Conservation (phyloP, 768 basidiomycete species). For the Brasilioporus rufonigricans region DNA sequence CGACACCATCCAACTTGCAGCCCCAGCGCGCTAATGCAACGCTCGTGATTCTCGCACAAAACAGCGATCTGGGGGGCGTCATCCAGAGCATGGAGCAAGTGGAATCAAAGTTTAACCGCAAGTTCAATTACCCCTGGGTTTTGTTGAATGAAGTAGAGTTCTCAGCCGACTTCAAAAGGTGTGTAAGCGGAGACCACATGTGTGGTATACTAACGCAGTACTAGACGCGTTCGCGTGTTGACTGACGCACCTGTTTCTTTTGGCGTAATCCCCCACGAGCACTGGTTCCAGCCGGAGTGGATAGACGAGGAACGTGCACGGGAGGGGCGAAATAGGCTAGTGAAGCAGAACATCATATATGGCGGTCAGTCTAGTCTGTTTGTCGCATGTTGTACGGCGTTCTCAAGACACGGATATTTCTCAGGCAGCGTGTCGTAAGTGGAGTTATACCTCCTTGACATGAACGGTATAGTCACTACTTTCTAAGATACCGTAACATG, state of each 20-base stretch:
- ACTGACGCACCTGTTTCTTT: constrained; percentile 47
- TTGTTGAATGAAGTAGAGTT: constrained; percentile 64
- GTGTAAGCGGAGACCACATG: background rate
- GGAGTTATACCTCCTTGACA: background rate
- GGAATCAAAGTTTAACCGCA: constrained; percentile 58
- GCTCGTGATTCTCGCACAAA: constrained; percentile 53
- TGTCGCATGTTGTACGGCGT: background rate
- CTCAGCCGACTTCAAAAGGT: constrained; percentile 50
- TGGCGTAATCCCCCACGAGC: constrained; percentile 54
- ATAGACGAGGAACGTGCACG: constrained; percentile 66
- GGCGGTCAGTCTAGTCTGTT: constrained; percentile 37
- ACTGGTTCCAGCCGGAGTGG: constrained; percentile 74
- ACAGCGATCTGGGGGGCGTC: constrained; percentile 45
- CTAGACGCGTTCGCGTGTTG: constrained; percentile 34
- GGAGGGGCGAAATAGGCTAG: constrained; percentile 52
- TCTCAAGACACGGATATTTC: constrained; percentile 8
- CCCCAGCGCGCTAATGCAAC: constrained; percentile 52
- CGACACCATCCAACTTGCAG: no score
- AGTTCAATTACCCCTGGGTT: constrained; percentile 59
- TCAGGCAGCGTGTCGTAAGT: constrained; percentile 45
- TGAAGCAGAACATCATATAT: constrained; percentile 45
- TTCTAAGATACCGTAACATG: constrained; percentile 66
- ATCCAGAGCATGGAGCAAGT: constrained; percentile 50
- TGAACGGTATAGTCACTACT: background rate
- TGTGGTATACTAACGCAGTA: constrained; percentile 15